phyloP scores from a whole-genome alignment of 345 rosid genomes.

The Eucalyptus tenuipes region DNA sequence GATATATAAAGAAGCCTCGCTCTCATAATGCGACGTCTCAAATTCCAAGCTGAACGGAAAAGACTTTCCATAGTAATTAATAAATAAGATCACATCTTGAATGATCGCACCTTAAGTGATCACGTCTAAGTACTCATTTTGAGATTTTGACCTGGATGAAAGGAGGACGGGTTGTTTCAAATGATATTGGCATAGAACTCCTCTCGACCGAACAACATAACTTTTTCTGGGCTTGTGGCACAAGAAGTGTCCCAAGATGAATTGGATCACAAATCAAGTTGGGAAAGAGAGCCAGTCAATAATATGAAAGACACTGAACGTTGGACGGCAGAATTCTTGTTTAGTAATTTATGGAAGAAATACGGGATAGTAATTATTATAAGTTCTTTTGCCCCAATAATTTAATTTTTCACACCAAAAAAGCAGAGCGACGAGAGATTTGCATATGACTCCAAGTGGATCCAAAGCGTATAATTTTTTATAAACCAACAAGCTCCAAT shows the following conservation, averaged over 20 bases:
- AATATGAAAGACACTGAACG: not conserved
- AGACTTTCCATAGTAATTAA: not conserved
- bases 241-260: not conserved
- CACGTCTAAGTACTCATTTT: not conserved
- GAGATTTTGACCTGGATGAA: accelerated
- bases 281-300: not conserved
- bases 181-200: not conserved
- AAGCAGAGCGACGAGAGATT: not conserved
- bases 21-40: not conserved
- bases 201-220: not conserved
- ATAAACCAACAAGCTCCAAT: accelerated
- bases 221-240: not conserved
- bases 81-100: not conserved
- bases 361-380: too few relatives aligned
- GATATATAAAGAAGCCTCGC: not conserved
- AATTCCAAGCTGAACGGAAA: not conserved
- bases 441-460: not conserved
- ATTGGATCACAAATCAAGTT: not conserved
- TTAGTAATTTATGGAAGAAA: accelerated
- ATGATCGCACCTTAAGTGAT: not conserved
- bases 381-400: not conserved
- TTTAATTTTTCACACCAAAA: too few relatives aligned
- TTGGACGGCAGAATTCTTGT: accelerated
- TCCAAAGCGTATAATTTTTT: too few relatives aligned
- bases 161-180: not conserved